phyloP scores from a whole-genome alignment of 208 protist species.

The Kentomonas sorsogonicus region DNA sequence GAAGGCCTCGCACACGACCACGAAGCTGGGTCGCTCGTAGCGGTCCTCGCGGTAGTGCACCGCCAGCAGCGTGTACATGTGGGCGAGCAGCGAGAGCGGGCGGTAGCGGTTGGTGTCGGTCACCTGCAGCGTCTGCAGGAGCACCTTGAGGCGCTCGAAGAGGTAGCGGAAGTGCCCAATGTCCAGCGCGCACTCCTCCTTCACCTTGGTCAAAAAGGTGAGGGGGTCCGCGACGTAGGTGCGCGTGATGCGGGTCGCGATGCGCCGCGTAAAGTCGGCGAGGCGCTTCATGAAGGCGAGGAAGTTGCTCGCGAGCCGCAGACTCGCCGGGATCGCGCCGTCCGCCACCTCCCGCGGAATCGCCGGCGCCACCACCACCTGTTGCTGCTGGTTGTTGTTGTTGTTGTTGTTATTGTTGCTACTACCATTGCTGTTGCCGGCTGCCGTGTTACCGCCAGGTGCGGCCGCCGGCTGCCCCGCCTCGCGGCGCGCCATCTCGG shows the following conservation, averaged over 20 bases:
- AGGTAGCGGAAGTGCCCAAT: slow-evolving; percentile 82
- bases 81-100: slow-evolving; percentile 87
- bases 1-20: slow-evolving; percentile 95
- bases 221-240: slow-evolving; percentile 87
- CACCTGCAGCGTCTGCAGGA: slow-evolving; percentile 95
- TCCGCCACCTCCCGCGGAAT: slow-evolving; percentile 82
- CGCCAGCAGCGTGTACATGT: slow-evolving; percentile 95
- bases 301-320: slow-evolving; percentile 96
- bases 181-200: slow-evolving; percentile 83
- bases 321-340: slow-evolving; percentile 94
- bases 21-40: slow-evolving; percentile 86
- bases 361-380: slow-evolving; percentile 24
- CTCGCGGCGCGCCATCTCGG: slow-evolving; percentile 49
- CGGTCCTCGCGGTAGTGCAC: slow-evolving; percentile 91
- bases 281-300: slow-evolving; percentile 91
- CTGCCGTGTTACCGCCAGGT: no score
- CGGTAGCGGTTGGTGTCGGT: slow-evolving; percentile 91
- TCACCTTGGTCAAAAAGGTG: slow-evolving; percentile 84
- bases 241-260: slow-evolving; percentile 77
- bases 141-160: slow-evolving; percentile 88
- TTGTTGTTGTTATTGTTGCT: neutral
- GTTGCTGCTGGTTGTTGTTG: neutral
- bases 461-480: no score
- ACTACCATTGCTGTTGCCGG: neutral
- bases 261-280: slow-evolving; percentile 92